Conservation (phyloP, 164 flowering plant genomes). For the Chimonanthus praecox region DNA sequence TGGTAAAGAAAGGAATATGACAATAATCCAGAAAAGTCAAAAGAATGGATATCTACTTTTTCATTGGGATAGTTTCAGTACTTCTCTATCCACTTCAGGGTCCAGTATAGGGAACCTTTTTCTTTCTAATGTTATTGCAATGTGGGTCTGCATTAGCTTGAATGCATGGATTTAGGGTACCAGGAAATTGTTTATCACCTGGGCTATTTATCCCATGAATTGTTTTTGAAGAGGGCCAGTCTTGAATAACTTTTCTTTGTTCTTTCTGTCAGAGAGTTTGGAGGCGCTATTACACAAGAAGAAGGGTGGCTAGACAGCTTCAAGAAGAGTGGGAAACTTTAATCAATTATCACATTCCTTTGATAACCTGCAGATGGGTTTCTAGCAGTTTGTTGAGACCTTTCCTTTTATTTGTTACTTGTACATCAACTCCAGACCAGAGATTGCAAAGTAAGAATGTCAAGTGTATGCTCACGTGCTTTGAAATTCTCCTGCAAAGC, state of each 20-base stretch:
- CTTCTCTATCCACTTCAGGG: not conserved
- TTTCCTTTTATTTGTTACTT: conserved; percentile 63
- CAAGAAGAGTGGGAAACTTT: conserved; percentile 54
- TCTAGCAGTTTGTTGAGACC: conserved; percentile 64
- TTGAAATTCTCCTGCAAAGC: conserved; percentile 62
- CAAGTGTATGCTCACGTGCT: conserved; percentile 54
- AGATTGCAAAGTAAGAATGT: conserved; percentile 30
- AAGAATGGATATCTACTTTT: not conserved
- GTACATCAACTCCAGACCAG: conserved; percentile 29
- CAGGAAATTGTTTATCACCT: not conserved
- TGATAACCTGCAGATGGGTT: conserved; percentile 39
- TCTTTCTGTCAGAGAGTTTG: conserved; percentile 66
- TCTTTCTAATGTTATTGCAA: too few species aligned
- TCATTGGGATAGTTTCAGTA: not conserved
- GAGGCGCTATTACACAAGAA: conserved; percentile 57
- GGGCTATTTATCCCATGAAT: not conserved
- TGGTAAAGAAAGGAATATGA: not conserved
- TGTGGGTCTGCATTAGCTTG: not conserved
- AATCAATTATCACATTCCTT: conserved; percentile 21
- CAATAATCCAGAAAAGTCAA: not conserved
- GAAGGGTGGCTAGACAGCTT: conserved; percentile 41
- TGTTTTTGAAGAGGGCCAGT: not conserved
- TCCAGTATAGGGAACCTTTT: not conserved
- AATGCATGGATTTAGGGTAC: not conserved
- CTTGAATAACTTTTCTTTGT: not conserved